phyloP scores from a whole-genome alignment of 257 asterid species.

The Salvia miltiorrhiza region DNA sequence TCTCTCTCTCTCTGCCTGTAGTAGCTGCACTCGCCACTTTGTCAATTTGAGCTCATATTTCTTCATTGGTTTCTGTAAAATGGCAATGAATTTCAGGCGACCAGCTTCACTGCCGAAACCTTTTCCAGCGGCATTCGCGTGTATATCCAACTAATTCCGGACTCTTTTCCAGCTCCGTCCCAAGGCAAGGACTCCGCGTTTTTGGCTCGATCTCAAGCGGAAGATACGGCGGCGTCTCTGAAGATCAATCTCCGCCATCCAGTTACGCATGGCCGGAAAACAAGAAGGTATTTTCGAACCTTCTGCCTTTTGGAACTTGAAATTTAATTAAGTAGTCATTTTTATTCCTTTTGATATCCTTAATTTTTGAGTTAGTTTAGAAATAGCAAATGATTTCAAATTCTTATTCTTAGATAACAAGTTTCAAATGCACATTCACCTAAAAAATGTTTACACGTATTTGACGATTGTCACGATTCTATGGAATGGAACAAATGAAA shows the following conservation, averaged over 20 bases:
- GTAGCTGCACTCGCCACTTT: not conserved
- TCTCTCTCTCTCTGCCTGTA: not conserved
- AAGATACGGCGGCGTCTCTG: conserved; percentile 30
- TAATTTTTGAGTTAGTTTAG: not conserved
- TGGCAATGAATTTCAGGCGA: conserved; percentile 33
- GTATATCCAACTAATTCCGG: conserved; percentile 18
- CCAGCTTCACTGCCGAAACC: conserved; percentile 14
- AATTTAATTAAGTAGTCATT: too few relatives aligned
- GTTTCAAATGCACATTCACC: not conserved
- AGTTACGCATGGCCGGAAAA: conserved; percentile 60
- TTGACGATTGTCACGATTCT: not conserved
- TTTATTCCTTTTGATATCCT: too few relatives aligned
- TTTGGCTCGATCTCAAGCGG: conserved; percentile 30
- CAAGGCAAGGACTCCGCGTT: conserved; percentile 22
- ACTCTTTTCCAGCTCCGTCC: conserved; percentile 14
- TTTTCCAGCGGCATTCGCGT: conserved; percentile 18
- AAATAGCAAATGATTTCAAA: not conserved
- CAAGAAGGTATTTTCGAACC: conserved; percentile 39
- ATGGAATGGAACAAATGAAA: not conserved
- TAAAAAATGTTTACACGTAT: not conserved
- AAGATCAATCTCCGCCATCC: conserved; percentile 33
- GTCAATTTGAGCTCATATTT: not conserved
- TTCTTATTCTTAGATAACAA: not conserved
- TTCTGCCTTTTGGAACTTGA: not conserved
- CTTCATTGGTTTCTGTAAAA: not conserved